phyloP scores from a whole-genome alignment of 1,139 yeast species.

The Scheffersomyces segobiensis region DNA sequence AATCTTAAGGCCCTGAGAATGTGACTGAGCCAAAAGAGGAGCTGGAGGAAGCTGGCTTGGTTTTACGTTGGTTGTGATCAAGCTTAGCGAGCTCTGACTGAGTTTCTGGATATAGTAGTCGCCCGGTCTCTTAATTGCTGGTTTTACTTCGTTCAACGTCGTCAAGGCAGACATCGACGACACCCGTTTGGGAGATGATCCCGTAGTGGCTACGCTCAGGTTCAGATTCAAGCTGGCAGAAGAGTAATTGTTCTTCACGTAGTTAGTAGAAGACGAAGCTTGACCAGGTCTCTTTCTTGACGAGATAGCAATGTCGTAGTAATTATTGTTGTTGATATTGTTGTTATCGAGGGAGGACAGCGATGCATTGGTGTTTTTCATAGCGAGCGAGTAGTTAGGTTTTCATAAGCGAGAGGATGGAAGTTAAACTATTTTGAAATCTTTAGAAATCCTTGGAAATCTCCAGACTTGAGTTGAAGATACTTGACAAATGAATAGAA shows the following conservation, averaged over 20 bases:
- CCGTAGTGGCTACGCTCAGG: neutral
- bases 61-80: conserved; percentile 4
- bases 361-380: conserved; percentile 13
- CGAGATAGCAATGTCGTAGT: conserved; percentile 29
- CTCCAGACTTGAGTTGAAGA: neutral
- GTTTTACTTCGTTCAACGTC: conserved; percentile 19
- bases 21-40: conserved; percentile 4
- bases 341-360: conserved; percentile 20
- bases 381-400: neutral
- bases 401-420: neutral
- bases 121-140: conserved; percentile 38
- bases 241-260: neutral
- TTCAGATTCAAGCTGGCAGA: neutral
- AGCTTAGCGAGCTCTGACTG: conserved; percentile 12
- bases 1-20: neutral
- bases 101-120: conserved; percentile 42
- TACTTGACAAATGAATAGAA: neutral
- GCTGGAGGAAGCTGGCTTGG: conserved; percentile 5
- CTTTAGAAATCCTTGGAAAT: neutral
- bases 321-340: conserved; percentile 19
- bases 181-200: conserved; percentile 23
- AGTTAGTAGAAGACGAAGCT: conserved; percentile 1
- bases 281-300: conserved; percentile 1
- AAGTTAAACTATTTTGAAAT: neutral
- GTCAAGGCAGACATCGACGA: conserved; percentile 28